Evolutionary conservation across 2,329 filamentous ascomycete species (phyloP).

Genomic region (Uncinocarpus reesii): DNA sequence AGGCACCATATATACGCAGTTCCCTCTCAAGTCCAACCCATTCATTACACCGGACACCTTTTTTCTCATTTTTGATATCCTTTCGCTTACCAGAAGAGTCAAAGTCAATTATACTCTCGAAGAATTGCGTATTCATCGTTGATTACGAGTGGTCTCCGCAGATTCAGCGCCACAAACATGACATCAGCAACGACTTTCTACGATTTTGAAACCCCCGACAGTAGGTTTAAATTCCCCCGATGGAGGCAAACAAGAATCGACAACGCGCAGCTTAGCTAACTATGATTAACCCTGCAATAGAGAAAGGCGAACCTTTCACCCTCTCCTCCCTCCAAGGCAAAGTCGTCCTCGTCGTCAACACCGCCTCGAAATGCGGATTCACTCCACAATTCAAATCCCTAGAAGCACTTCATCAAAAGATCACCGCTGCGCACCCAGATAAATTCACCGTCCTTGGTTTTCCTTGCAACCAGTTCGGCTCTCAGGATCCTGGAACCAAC

Average conservation of each 20-base stretch:
- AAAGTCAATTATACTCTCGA: not conserved
- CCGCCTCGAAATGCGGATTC: conserved; percentile 97
- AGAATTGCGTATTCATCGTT: not conserved
- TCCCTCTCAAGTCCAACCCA: too few species aligned
- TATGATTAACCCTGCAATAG: conserved; percentile 34
- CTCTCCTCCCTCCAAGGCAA: conserved; percentile 72
- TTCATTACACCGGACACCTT: too few species aligned
- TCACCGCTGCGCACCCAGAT: conserved; percentile 59
- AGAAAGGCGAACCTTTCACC: conserved; percentile 61
- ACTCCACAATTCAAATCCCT: conserved; percentile 89
- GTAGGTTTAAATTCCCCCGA: conserved; percentile 25
- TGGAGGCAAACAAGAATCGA: not conserved
- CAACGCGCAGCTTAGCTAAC: not conserved
- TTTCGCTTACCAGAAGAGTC: not conserved
- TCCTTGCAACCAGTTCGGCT: conserved; percentile 95
- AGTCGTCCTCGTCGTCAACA: conserved; percentile 93
- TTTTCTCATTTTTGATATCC: not conserved
- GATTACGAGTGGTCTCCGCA: not conserved
- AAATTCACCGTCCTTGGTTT: conserved; percentile 86
- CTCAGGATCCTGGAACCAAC: conserved; percentile 75
- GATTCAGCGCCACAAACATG: conserved; percentile 12
- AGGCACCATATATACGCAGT: too few species aligned
- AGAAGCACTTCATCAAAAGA: conserved; percentile 74
- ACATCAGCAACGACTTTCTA: conserved; percentile 36
- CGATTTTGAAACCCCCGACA: conserved; percentile 50